phyloP scores from a whole-genome alignment of 345 rosid species.

The Heritiera fomes region DNA sequence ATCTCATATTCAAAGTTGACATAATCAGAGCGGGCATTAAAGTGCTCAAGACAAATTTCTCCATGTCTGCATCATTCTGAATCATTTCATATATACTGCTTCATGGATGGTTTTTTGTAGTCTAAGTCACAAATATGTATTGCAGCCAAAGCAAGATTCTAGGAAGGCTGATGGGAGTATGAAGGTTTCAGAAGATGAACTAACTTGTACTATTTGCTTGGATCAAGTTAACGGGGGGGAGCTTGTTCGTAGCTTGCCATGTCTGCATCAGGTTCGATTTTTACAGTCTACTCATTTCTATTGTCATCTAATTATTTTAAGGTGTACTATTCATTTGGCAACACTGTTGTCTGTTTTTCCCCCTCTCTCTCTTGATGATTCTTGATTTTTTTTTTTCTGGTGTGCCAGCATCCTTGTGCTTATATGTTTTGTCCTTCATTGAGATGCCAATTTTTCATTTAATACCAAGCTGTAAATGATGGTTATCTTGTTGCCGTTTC shows the following conservation, averaged over 20 bases:
- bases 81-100: constrained; percentile 1
- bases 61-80: background rate
- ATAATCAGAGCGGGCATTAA: background rate
- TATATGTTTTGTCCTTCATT: background rate
- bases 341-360: background rate
- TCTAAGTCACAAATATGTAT: background rate
- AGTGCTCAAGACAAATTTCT: background rate
- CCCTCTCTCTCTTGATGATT: background rate
- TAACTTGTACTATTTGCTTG: constrained; percentile 72
- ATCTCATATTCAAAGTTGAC: background rate
- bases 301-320: background rate
- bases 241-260: constrained; percentile 72
- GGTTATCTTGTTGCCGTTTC: background rate
- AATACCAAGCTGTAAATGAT: background rate
- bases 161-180: constrained; percentile 37
- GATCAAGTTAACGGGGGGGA: constrained; percentile 69
- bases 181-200: constrained; percentile 53
- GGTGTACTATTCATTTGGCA: background rate
- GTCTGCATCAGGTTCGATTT: constrained; percentile 63
- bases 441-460: background rate
- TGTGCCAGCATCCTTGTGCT: background rate
- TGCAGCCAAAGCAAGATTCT: constrained; percentile 50
- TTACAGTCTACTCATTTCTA: background rate
- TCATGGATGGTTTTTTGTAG: background rate
- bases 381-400: background rate